Percentiles rank a stretch among this genome's conserved stretches.
phyloP scores from a whole-genome alignment of 805 yeast species.

The Yarrowia divulgata region DNA sequence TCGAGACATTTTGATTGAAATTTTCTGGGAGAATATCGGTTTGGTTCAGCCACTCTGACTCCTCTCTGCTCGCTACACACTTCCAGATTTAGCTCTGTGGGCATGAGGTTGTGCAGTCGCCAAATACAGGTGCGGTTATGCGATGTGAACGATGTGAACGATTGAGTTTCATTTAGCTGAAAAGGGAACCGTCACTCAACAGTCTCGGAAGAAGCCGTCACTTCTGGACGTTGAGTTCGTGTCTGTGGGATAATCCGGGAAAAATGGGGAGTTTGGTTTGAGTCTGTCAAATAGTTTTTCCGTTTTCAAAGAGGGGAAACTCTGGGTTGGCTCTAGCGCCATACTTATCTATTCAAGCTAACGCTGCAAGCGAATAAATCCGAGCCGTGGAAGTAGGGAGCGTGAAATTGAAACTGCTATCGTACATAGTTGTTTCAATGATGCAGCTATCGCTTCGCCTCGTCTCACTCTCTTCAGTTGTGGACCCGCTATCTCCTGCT shows the following conservation, averaged over 20 bases:
- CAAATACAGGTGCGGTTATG: too few relatives aligned
- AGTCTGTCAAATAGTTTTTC: background rate
- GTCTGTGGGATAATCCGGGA: background rate
- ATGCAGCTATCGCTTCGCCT: too few relatives aligned
- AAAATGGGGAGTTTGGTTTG: background rate
- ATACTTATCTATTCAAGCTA: too few relatives aligned
- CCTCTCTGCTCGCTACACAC: background rate
- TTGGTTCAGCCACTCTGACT: background rate
- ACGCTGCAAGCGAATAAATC: background rate
- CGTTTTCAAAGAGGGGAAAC: background rate
- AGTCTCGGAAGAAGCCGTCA: background rate
- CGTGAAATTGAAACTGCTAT: background rate
- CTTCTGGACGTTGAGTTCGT: background rate
- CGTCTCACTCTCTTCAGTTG: too few relatives aligned
- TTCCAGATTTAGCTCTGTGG: background rate
- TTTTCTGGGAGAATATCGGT: too few relatives aligned
- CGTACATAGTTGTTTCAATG: too few relatives aligned
- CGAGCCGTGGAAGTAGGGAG: background rate
- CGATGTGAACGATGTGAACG: conserved; percentile 11
- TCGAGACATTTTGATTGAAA: too few relatives aligned
- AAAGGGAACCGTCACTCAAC: conserved; percentile 1
- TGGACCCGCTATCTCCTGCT: background rate
- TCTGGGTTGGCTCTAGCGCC: too few relatives aligned
- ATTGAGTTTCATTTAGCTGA: conserved; percentile 3
- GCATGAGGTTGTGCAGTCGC: background rate